Evolutionary conservation across 2,329 filamentous ascomycete species (phyloP).

Genomic region (Trichoderma cornu-damae): DNA sequence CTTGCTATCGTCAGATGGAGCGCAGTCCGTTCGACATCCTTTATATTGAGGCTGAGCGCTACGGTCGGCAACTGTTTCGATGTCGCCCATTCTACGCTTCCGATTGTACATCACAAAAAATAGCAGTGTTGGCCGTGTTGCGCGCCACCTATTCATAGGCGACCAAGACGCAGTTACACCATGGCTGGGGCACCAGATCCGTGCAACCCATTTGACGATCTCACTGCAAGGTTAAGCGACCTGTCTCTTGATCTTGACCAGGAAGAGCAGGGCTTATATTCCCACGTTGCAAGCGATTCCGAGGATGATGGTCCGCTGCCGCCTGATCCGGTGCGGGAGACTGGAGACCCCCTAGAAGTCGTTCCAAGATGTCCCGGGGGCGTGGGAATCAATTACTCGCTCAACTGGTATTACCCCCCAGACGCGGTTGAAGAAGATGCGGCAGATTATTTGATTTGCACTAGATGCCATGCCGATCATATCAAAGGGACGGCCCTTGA

Average conservation of each 20-base stretch:
- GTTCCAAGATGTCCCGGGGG: constrained; percentile 28
- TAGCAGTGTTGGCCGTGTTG: no score
- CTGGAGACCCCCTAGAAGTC: constrained; percentile 24
- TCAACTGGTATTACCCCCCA: constrained; percentile 30
- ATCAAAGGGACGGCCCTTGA: constrained; percentile 31
- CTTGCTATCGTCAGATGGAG: background rate
- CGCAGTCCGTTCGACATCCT: background rate
- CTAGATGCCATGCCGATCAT: constrained; percentile 37
- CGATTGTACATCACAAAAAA: background rate
- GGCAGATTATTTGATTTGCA: constrained; percentile 35
- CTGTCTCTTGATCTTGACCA: background rate
- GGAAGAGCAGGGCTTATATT: background rate
- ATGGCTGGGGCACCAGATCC: background rate
- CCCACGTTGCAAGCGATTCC: background rate
- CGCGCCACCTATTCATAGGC: background rate
- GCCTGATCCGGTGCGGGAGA: background rate
- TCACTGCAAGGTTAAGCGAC: background rate
- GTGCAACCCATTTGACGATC: background rate
- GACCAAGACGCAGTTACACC: background rate
- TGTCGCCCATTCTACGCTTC: background rate
- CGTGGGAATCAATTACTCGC: constrained; percentile 25
- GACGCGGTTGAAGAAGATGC: constrained; percentile 20
- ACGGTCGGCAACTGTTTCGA: constrained; percentile 3
- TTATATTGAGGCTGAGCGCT: background rate
- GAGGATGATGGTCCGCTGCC: background rate